Evolutionary conservation across 2,329 filamentous ascomycete species (phyloP), one percentile per base, ranked within the genome.

Genomic region (Lasiodiplodia sp.): DNA sequence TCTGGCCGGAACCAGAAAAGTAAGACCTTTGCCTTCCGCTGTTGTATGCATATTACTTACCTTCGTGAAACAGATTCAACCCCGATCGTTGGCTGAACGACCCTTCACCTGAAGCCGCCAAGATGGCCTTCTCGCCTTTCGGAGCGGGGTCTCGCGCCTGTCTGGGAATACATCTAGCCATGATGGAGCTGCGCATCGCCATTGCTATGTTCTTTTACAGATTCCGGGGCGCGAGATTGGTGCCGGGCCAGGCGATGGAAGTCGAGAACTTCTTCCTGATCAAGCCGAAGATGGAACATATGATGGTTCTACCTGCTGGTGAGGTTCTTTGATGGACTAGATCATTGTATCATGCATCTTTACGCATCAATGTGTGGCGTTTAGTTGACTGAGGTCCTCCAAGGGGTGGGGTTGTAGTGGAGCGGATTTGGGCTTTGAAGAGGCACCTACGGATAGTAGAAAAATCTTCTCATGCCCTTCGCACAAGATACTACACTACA

Each of bases 71-170:
- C 18, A 53, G 51, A 16, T 53, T 78, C 70, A 71, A 78, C 49
- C 78, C 77, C 0, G 68, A 71, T 10, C 77, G 77, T 51, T 80
- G 75, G 77, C 51, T 53, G 1, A 25, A 31, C 18, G 51, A 47
- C 64, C 63, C 21, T 0, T 18, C 69, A 1, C 73, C 75, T 0
- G 70, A 74, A 0, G 74, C 72, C 1, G 77, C 77, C 1, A 84
- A 86, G 64, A 82, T 85, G 3, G 86, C 86, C 18, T 91, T 89
- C 71, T 88, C 89, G 82, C 89, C 89, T 0, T 92, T 92, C 75
- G 88, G 89, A 1, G 90, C 87, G 25, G 90, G 90, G 0, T 88
- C 89, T 0, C 82, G 90, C 28, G 89, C 90, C 78, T 92, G 91
- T 72, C 81, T 93, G 6, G 91, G 90, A 0, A 86, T 88, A 4